phyloP scores from a whole-genome alignment of 192 early-diverging fungal species.

The Backusella sp. region DNA sequence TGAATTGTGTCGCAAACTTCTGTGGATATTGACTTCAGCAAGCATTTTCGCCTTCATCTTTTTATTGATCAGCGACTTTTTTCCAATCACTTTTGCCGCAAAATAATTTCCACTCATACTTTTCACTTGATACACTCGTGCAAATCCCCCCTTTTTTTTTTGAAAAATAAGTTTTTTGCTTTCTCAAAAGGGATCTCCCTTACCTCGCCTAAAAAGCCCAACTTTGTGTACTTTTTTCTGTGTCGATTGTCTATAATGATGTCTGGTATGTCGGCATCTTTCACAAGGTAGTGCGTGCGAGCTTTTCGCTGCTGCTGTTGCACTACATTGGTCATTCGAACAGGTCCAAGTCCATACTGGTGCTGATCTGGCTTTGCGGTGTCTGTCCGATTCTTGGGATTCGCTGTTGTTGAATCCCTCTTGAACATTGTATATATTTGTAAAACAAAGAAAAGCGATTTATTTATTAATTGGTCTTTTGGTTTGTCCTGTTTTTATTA shows the following conservation, averaged over 20 bases:
- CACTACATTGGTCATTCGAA: background rate
- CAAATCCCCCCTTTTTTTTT: conserved; percentile 28
- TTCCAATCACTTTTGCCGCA: conserved; percentile 57
- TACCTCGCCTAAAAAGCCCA: conserved; percentile 21
- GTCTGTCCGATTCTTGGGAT: background rate
- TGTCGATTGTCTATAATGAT: background rate
- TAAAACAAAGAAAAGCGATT: background rate
- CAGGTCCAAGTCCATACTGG: background rate
- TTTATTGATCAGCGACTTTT: conserved; percentile 38
- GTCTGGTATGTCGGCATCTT: background rate
- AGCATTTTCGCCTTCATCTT: conserved; percentile 48
- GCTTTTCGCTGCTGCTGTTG: background rate
- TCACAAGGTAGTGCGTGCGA: background rate
- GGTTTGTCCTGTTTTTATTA: too few relatives aligned
- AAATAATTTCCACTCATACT: background rate
- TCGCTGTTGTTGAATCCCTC: background rate
- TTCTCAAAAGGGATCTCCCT: too few relatives aligned
- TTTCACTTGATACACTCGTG: conserved; percentile 14
- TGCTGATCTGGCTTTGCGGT: background rate
- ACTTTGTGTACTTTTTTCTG: background rate
- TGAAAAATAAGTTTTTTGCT: too few relatives aligned
- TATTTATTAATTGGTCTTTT: too few relatives aligned
- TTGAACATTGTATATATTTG: background rate
- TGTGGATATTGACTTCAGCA: conserved; percentile 81
- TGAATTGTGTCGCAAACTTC: conserved; percentile 65